Evolutionary conservation across 495 filamentous ascomycete species (phyloP), one percentile per base, ranked within the genome.

Genomic region (Penicillium salamii): DNA sequence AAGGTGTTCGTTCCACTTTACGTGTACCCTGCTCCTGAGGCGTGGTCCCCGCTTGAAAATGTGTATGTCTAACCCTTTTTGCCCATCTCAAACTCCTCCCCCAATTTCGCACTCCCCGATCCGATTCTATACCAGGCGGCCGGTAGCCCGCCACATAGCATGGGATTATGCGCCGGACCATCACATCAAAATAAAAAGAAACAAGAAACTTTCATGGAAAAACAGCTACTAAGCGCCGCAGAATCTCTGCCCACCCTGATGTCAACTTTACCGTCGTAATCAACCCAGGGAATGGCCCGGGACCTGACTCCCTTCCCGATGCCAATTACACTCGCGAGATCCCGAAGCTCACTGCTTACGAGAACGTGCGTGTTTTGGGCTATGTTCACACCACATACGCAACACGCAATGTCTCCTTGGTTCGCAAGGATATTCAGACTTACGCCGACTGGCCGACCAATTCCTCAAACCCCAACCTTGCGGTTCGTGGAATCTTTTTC

Each of bases 281-380:
- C 55, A 83, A 83, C 50, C 80, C 80, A 21, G 61, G 67, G 39
- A 79, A 68, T 41, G 80, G 80, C 1, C 80, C 80, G 11, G 79
- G 80, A 17, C 48, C 63, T 26, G 50, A 62, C 42, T 33, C 66
- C 7, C 39, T 68, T 29, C 78, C 80, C 1, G 75, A 80, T 54
- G 68, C 55, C 37, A 78, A 79, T 59, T 82, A 83, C 54, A 70
- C 69, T 7, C 62, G 60, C 3, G 78, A 74, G 50, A 65, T 82
- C 17, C 68, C 70, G 1, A 64, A 48, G 24, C 68, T 82, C 21
- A 64, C 72, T 15, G 40, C 59, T 5, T 63, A 72, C 44, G 41
- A 62, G 20, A 82, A 82, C 58, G 75, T 81, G 13, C 68, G 58
- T 9, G 67, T 80, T 5, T 53, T 83, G 35, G 80, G 80, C 11